Conservation (phyloP, 371 early-diverging fungal species). For the Mucor lusitanicus region DNA sequence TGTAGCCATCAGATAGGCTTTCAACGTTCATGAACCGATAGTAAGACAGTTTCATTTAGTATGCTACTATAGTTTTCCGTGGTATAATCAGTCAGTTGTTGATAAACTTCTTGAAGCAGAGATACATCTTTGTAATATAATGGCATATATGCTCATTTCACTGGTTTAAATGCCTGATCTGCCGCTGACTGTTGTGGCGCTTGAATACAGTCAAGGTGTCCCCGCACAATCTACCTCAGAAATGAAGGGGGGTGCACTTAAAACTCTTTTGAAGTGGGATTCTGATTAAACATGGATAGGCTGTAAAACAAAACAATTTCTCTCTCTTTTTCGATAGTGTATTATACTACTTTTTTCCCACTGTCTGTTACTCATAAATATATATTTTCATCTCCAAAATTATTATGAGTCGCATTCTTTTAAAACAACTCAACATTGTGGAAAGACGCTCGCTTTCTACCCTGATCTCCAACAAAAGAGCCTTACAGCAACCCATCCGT, state of each 20-base stretch:
- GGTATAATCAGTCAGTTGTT: no score
- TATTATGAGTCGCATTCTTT: slow-evolving; percentile 36
- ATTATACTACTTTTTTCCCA: slow-evolving; percentile 16
- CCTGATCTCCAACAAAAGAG: slow-evolving; percentile 6
- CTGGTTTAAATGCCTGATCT: no score
- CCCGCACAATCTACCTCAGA: no score
- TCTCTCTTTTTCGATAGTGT: background rate
- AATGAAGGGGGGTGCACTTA: background rate
- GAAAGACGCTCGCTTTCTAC: slow-evolving; percentile 17
- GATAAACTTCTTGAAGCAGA: no score
- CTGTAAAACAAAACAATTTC: slow-evolving; percentile 1
- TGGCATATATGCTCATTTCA: no score
- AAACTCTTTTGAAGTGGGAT: background rate
- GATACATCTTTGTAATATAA: no score
- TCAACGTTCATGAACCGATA: no score
- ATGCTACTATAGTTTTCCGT: no score
- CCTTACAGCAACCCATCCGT: slow-evolving; percentile 4
- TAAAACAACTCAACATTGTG: slow-evolving; percentile 25
- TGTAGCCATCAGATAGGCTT: no score
- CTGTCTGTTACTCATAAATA: background rate
- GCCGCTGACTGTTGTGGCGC: no score
- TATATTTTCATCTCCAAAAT: background rate
- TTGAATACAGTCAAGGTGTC: no score
- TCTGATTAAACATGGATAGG: background rate
- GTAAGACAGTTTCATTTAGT: no score